Percentiles rank a stretch among this genome's conserved stretches.
These are phyloP conservation scores for Scopulariopsis brevicaulis DNA, from an alignment of 2,329 filamentous ascomycete species.

Conservation along the genomic window DNA sequence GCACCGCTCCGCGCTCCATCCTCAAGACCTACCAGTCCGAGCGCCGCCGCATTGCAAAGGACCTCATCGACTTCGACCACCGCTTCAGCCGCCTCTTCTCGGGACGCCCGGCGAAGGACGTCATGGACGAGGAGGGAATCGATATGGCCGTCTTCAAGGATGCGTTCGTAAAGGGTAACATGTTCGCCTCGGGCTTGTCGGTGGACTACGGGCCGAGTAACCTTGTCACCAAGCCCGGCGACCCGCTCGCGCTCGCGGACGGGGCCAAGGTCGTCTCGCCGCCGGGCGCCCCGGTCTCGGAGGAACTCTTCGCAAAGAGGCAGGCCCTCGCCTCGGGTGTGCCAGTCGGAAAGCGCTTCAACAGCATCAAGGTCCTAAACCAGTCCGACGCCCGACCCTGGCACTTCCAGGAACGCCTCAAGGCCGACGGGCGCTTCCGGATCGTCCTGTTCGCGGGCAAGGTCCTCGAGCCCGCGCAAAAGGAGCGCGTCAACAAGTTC, in stretches of 20 bases:
- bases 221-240: slow-evolving; percentile 49
- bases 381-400: slow-evolving; percentile 43
- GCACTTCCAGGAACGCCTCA: slow-evolving; percentile 45
- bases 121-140: slow-evolving; percentile 50
- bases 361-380: slow-evolving; percentile 46
- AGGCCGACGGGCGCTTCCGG: slow-evolving; percentile 45
- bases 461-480: slow-evolving; percentile 29
- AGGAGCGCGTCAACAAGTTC: slow-evolving; percentile 23
- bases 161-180: slow-evolving; percentile 48
- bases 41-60: slow-evolving; percentile 31
- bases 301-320: slow-evolving; percentile 6
- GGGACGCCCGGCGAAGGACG: slow-evolving; percentile 41
- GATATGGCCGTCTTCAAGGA: slow-evolving; percentile 51
- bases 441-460: slow-evolving; percentile 53
- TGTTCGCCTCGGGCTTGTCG: slow-evolving; percentile 12
- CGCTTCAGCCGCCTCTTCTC: slow-evolving; percentile 40
- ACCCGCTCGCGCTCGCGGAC: slow-evolving; percentile 46
- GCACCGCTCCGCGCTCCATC: slow-evolving; percentile 22
- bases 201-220: slow-evolving; percentile 43
- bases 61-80: slow-evolving; percentile 32
- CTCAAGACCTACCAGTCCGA: slow-evolving; percentile 40
- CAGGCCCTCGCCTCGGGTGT: slow-evolving; percentile 13
- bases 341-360: slow-evolving; percentile 43
- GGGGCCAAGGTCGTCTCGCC: slow-evolving; percentile 6
- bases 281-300: slow-evolving; percentile 19